These are phyloP conservation scores for Tothia fuscella DNA, from an alignment of 2,329 filamentous ascomycete species.

Conservation along the genomic window DNA sequence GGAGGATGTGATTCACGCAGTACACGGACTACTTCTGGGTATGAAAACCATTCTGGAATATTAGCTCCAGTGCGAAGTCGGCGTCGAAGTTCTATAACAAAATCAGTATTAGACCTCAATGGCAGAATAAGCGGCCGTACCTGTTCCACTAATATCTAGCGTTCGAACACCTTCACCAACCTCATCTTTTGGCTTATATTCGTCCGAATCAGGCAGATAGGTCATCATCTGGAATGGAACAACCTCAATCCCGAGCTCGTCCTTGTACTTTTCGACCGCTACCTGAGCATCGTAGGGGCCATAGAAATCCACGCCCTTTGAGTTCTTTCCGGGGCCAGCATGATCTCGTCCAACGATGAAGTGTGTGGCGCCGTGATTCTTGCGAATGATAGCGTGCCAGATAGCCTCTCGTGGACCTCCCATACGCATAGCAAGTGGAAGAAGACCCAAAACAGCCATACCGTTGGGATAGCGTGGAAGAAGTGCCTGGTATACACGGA, in stretches of 20 bases:
- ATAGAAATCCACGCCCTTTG: slow-evolving; percentile 92
- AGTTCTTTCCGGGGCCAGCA: slow-evolving; percentile 96
- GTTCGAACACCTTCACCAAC: slow-evolving; percentile 75
- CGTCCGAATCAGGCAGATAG: slow-evolving; percentile 91
- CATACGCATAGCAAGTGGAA: slow-evolving; percentile 98
- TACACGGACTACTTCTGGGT: slow-evolving; percentile 94
- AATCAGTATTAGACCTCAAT: background rate
- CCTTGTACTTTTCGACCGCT: slow-evolving; percentile 89
- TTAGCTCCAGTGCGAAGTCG: slow-evolving; percentile 84
- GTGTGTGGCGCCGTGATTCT: slow-evolving; percentile 98
- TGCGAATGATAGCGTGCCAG: slow-evolving; percentile 99
- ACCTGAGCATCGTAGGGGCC: slow-evolving; percentile 96
- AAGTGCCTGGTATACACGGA: slow-evolving; percentile 95
- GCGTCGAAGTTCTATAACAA: slow-evolving; percentile 80
- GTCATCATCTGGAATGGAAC: slow-evolving; percentile 99
- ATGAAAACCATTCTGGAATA: slow-evolving; percentile 99
- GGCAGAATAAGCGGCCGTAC: slow-evolving; percentile 16
- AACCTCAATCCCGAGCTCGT: slow-evolving; percentile 96
- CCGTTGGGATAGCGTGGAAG: slow-evolving; percentile 96
- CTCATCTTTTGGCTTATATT: slow-evolving; percentile 89
- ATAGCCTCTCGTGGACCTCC: slow-evolving; percentile 95
- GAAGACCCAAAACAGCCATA: slow-evolving; percentile 91
- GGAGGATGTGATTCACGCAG: slow-evolving; percentile 93
- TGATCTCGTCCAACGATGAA: slow-evolving; percentile 99
- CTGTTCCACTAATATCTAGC: slow-evolving; percentile 40